phyloP scores from a whole-genome alignment of 2,329 filamentous ascomycete genomes.

The Beauveria varroae region DNA sequence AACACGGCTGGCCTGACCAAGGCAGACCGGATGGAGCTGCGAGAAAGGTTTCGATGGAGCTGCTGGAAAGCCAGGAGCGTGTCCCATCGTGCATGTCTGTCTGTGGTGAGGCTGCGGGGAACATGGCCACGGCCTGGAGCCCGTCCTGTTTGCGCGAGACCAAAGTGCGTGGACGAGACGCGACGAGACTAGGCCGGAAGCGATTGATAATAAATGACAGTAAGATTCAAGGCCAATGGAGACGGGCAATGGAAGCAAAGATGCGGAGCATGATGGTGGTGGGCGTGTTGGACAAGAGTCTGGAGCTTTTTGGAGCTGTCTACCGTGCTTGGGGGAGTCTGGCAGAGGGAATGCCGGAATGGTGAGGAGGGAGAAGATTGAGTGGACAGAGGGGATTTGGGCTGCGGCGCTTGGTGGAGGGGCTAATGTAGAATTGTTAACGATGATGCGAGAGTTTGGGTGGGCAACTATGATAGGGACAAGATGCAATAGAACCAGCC shows the following conservation, averaged over 20 bases:
- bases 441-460: too few species aligned
- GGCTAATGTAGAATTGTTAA: too few species aligned
- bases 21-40: not conserved
- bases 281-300: not conserved
- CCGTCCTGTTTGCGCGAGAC: not conserved
- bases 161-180: not conserved
- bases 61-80: not conserved
- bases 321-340: not conserved
- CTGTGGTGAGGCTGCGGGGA: not conserved
- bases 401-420: not conserved
- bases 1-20: not conserved
- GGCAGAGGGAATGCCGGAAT: not conserved
- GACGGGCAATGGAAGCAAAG: not conserved
- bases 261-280: conserved; percentile 1
- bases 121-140: not conserved
- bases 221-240: not conserved
- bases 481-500: too few species aligned
- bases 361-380: not conserved
- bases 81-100: too few species aligned
- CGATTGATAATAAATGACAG: conserved; percentile 7
- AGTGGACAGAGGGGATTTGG: not conserved
- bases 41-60: not conserved
- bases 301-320: not conserved
- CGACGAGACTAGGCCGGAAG: not conserved
- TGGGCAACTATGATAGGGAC: too few species aligned